phyloP scores from a whole-genome alignment of 495 filamentous ascomycete species.

The Neurospora terricola region DNA sequence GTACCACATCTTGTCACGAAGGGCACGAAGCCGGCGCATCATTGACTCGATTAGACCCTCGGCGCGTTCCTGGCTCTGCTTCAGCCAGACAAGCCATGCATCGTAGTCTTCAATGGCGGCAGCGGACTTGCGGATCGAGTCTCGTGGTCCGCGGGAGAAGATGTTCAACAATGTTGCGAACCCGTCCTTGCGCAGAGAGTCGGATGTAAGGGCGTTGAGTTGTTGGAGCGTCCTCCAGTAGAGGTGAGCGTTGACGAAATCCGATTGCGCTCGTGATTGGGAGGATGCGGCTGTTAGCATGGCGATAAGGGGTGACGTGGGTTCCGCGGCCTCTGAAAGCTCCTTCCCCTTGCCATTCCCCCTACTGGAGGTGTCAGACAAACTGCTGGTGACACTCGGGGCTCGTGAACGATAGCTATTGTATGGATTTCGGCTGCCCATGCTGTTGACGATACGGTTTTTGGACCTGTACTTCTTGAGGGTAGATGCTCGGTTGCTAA shows the following conservation, averaged over 20 bases:
- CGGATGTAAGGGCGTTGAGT: conserved; percentile 49
- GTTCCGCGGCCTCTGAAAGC: conserved; percentile 15
- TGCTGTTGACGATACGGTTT: conserved; percentile 41
- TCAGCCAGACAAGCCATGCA: conserved; percentile 66
- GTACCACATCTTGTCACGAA: conserved; percentile 98
- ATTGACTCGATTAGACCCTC: conserved; percentile 55
- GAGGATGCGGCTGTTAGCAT: conserved; percentile 61
- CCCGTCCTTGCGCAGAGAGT: conserved; percentile 52
- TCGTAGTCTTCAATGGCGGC: conserved; percentile 63
- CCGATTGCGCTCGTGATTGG: conserved; percentile 56
- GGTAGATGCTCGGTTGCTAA: conserved; percentile 52
- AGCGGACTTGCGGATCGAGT: conserved; percentile 54
- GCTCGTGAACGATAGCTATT: conserved; percentile 44
- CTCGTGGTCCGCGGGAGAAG: conserved; percentile 57
- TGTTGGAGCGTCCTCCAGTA: conserved; percentile 61
- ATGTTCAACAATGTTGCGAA: conserved; percentile 61
- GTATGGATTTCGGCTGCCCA: conserved; percentile 47
- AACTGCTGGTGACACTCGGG: conserved; percentile 22
- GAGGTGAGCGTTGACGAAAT: conserved; percentile 59
- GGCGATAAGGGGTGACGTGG: conserved; percentile 43
- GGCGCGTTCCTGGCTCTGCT: conserved; percentile 61
- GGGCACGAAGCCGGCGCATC: conserved; percentile 54
- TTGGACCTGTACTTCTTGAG: conserved; percentile 41
- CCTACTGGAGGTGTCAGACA: conserved; percentile 21
- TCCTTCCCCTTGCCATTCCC: conserved; percentile 22